These are phyloP conservation scores for Hyphopichia fennica DNA, from an alignment of 1,139 yeast species.

Conservation along the genomic window DNA sequence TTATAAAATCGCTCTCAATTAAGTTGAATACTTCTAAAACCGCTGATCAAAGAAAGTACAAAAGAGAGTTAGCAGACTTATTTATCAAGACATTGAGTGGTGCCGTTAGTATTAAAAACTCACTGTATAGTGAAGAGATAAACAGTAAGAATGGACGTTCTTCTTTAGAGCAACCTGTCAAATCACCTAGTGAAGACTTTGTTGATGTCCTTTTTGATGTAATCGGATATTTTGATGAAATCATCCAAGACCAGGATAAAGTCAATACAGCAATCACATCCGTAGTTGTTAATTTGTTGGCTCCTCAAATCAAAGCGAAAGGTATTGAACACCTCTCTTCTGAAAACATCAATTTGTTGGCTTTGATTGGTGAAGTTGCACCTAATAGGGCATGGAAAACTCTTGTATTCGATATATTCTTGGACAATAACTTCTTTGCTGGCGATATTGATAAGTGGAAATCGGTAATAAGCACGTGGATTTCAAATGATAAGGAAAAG, in stretches of 20 bases:
- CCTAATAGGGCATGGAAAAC: constrained; percentile 54
- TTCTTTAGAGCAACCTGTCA: constrained; percentile 11
- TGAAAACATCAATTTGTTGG: constrained; percentile 39
- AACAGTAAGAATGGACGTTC: constrained; percentile 4
- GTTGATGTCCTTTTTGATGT: constrained; percentile 35
- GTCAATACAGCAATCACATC: constrained; percentile 41
- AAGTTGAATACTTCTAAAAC: constrained; percentile 59
- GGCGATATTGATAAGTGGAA: constrained; percentile 46
- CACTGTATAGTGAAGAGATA: not conserved
- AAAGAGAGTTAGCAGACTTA: constrained; percentile 67
- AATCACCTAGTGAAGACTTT: constrained; percentile 31
- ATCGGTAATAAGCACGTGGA: constrained; percentile 55
- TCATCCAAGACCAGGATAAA: constrained; percentile 56
- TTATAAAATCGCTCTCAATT: constrained; percentile 50
- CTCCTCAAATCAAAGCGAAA: constrained; percentile 46
- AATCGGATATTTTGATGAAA: constrained; percentile 39
- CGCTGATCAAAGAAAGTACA: constrained; percentile 59
- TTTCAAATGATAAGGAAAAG: constrained; percentile 56
- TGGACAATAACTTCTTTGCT: constrained; percentile 49
- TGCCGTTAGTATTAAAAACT: constrained; percentile 14
- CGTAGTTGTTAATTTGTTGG: constrained; percentile 43
- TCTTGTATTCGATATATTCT: constrained; percentile 51
- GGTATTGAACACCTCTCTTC: constrained; percentile 29
- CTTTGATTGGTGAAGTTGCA: constrained; percentile 32
- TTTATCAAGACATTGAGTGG: constrained; percentile 55